phyloP scores from a whole-genome alignment of 805 yeast species.

The Wickerhamia fluorescens region DNA sequence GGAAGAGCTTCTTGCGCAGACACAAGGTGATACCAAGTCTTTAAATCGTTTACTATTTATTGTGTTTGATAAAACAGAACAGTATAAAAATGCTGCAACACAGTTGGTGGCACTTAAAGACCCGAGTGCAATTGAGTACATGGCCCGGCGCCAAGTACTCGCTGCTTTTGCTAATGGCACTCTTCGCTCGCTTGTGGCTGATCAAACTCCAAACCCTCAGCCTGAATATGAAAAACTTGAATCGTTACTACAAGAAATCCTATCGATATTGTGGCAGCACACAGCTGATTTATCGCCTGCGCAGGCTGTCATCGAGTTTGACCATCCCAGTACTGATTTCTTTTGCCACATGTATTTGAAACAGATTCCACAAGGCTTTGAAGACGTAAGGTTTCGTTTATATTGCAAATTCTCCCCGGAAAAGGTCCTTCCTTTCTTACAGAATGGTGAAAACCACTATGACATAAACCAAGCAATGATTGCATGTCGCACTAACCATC shows the following conservation, averaged over 20 bases:
- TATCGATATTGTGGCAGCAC: not conserved
- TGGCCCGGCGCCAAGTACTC: conserved; percentile 23
- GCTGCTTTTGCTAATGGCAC: not conserved
- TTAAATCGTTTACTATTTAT: conserved; percentile 42
- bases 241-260: not conserved
- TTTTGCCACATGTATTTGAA: not conserved
- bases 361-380: not conserved
- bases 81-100: conserved; percentile 55
- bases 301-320: not conserved
- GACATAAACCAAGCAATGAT: conserved; percentile 65
- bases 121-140: conserved; percentile 45
- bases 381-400: not conserved
- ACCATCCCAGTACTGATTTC: not conserved
- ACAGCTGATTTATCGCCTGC: not conserved
- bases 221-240: not conserved
- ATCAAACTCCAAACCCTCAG: not conserved
- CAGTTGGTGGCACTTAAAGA: conserved; percentile 57
- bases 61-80: conserved; percentile 50
- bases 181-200: not conserved
- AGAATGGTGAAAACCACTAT: conserved; percentile 42
- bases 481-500: conserved; percentile 48
- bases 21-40: conserved; percentile 3
- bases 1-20: too few species aligned
- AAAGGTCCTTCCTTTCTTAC: conserved; percentile 50
- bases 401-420: conserved; percentile 6